These are phyloP conservation scores for Colletotrichum endophyticum DNA, from an alignment of 2,329 filamentous ascomycete genomes.

Conservation along the genomic window DNA sequence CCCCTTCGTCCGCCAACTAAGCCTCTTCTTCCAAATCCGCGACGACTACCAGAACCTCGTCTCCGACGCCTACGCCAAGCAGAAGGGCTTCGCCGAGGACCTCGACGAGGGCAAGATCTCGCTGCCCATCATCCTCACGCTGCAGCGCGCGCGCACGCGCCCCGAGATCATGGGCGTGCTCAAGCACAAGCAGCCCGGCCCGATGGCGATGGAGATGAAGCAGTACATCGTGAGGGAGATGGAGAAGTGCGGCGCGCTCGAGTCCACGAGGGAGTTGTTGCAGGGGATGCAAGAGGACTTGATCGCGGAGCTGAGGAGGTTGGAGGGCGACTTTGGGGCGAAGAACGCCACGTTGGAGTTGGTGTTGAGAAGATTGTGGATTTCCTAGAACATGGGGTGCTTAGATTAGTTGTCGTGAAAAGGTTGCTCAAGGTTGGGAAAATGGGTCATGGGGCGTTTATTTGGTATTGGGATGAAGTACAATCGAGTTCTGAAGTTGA, in stretches of 20 bases:
- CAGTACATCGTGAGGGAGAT: not conserved
- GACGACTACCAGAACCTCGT: constrained; percentile 37
- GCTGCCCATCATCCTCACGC: constrained; percentile 29
- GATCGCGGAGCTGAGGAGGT: not conserved
- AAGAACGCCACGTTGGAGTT: not conserved
- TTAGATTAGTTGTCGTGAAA: not conserved
- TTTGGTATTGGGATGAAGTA: not conserved
- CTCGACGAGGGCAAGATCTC: constrained; percentile 47
- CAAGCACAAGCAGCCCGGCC: not conserved
- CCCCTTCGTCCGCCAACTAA: constrained; percentile 22
- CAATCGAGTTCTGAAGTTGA: not conserved
- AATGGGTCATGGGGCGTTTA: not conserved
- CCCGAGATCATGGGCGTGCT: not conserved
- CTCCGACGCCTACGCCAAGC: constrained; percentile 32
- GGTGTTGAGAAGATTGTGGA: not conserved
- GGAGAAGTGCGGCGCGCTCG: not conserved
- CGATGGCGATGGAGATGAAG: not conserved
- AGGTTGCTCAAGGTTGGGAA: rapidly evolving
- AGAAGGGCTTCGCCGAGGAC: constrained; percentile 46
- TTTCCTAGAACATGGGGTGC: rapidly evolving
- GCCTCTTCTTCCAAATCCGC: constrained; percentile 34
- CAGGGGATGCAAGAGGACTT: not conserved
- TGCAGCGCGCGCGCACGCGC: not conserved
- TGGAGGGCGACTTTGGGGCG: not conserved
- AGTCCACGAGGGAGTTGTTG: not conserved